Base-by-base conservation (phyloP, 345 rosid genomes). In the Boechera retrofracta region DNA sequence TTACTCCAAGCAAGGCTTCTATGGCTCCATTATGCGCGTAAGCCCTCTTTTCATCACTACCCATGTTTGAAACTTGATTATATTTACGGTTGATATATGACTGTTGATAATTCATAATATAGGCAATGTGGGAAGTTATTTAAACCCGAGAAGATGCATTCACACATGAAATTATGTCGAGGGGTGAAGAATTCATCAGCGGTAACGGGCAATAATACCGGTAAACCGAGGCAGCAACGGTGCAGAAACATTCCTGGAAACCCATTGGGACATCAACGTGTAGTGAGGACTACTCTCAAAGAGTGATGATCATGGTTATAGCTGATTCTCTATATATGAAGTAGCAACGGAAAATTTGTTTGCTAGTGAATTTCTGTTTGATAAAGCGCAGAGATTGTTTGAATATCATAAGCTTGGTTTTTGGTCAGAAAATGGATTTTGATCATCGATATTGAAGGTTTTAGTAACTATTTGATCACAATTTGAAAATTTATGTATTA, bases 41-140 rank as follows among this genome's bases (percentile, higher is more conserved):
- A 89, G 91, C 52, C 49, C 54, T 60, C 4, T 18, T 6, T 58
- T 38, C 48, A 48, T 38, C 74, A 12, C 49, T 62, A 6, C 10
- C 9, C 48, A 39, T 39, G 32, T 11, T 61, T n/a, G 6, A 5
- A 61, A 38, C 67, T 52, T 45, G 2, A 13, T 65, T 8, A 26
- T 67, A 18, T 57, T 29, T 11, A 51, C 2, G 56, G n/a, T 4
- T 42, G 32, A 54, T 10, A 16, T 26, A 16, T 26, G 7, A 58
- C 12, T 42, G 66, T 35, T 73, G 55, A 10, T 41, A 5, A 16
- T 16, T 56, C 11, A 15, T 28, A 60, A 64, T 69, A 81, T 82
- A 92, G 97, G 87, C 97, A 87, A 77, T 89, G 97, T 68, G 86
- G 91, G 51, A 87, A 88, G 84, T 35, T 80, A 9, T 92, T 92